Evolutionary conservation across 129 eudicot species (phyloP), one percentile per base, ranked within the genome.

Genomic region (Solidago caesia): DNA sequence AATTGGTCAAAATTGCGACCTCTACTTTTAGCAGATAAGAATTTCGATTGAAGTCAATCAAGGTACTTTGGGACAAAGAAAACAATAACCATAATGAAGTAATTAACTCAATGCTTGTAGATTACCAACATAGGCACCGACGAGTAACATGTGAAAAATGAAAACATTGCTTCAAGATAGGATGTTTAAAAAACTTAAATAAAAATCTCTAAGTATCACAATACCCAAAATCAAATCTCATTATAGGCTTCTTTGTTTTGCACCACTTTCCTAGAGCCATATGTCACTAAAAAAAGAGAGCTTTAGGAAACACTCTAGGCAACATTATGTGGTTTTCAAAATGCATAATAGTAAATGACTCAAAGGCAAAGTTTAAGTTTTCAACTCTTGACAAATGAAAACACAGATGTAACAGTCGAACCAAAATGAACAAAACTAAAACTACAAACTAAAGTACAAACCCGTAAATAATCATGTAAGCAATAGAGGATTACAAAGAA

Each of bases 121-220:
- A 29, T 71, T 66, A 58, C 68, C 48, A 41, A 69, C 65, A 69
- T 60, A 14, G 29, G 73, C 77, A 78, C 16, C 49, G 27, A 58
- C n/a, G 27, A 39, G 48, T 74, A 63, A 51, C 79, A 65, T 52
- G 79, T 77, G 65, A 48, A 70, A 70, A 61, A 39, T 48, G 62
- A 49, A 21, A 41, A 48, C 63, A 43, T 77, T 70, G 81, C 81
- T 77, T 77, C 71, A 39, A 48, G 75, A 77, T 77, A 71, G 70
- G 69, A 57, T 53, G 56, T 66, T 44, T 16, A 58, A 10, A 39
- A 11, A 53, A 49, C 45, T 33, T 33, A 33, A 33, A 33, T 33
- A 33, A 33, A 33, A 33, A 33, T 33, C 39, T 33, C 39, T 59
- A 26, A 60, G 39, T 61, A 60, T 71, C 84, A 80, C 80, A 52